These are phyloP conservation scores for Domatiomyces globalis DNA, from an alignment of 2,329 filamentous ascomycete genomes.

Conservation along the genomic window DNA sequence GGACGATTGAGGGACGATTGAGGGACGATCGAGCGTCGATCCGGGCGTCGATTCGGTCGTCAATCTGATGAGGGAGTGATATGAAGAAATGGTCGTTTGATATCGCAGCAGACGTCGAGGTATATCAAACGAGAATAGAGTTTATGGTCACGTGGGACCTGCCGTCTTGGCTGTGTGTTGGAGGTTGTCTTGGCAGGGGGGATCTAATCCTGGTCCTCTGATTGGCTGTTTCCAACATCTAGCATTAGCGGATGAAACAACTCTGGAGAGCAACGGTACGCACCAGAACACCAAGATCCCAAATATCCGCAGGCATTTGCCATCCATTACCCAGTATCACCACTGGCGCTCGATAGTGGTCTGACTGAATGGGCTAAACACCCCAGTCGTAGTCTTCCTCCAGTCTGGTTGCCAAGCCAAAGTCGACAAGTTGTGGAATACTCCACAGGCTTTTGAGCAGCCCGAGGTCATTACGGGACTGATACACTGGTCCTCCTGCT, in stretches of 20 bases:
- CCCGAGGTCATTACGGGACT: neutral
- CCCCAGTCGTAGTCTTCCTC: neutral
- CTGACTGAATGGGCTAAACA: slow-evolving; percentile 16
- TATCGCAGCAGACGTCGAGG: too few relatives aligned
- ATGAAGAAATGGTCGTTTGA: too few relatives aligned
- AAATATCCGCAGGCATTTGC: slow-evolving; percentile 20
- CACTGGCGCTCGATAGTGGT: slow-evolving; percentile 21
- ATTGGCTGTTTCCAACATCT: too few relatives aligned
- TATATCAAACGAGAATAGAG: too few relatives aligned
- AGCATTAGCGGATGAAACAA: slow-evolving; percentile 1
- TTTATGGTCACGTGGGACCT: too few relatives aligned
- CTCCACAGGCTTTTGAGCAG: neutral
- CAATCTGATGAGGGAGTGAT: too few relatives aligned
- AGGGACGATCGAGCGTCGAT: too few relatives aligned
- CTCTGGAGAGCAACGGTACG: neutral
- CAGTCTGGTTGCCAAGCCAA: neutral
- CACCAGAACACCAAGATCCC: slow-evolving; percentile 21
- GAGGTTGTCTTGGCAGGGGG: too few relatives aligned
- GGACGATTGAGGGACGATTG: too few relatives aligned
- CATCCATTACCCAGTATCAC: slow-evolving; percentile 21
- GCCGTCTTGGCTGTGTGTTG: too few relatives aligned
- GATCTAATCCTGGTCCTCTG: too few relatives aligned
- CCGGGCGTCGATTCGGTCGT: too few relatives aligned
- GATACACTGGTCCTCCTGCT: neutral
- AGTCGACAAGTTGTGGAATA: neutral